phyloP scores from a whole-genome alignment of 1,284 basidiomycete genomes.

The Cystobasidium sp. region DNA sequence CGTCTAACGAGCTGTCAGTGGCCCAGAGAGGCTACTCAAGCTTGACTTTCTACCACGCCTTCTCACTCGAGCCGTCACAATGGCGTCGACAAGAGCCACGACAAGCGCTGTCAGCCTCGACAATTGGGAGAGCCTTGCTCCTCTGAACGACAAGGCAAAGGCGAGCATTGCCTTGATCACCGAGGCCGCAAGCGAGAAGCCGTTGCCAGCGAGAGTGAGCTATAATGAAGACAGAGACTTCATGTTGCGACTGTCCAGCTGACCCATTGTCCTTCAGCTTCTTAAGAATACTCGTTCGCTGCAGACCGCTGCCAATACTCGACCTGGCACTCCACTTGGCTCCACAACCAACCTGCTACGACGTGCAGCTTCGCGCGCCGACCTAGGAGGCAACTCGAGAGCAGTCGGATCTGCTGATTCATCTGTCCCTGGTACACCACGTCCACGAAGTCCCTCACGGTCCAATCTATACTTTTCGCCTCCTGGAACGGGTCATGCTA shows the following conservation, averaged over 20 bases:
- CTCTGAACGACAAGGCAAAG: slow-evolving; percentile 70
- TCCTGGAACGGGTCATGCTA: slow-evolving; percentile 13
- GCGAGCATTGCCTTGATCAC: slow-evolving; percentile 71
- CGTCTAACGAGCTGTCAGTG: too few relatives aligned
- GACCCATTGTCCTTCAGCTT: background rate
- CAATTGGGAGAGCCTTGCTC: slow-evolving; percentile 84
- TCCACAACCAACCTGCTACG: slow-evolving; percentile 13
- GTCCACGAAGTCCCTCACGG: slow-evolving; percentile 26
- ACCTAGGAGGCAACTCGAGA: slow-evolving; percentile 1
- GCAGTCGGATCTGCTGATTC: slow-evolving; percentile 8
- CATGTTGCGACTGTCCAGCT: background rate
- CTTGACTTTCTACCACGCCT: background rate
- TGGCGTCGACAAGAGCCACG: slow-evolving; percentile 37
- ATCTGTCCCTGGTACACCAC: slow-evolving; percentile 5
- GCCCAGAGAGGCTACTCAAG: too few relatives aligned
- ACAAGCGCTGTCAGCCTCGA: slow-evolving; percentile 62
- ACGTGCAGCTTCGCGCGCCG: slow-evolving; percentile 34
- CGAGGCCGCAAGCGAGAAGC: slow-evolving; percentile 65
- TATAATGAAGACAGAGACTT: background rate
- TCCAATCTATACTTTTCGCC: slow-evolving; percentile 11
- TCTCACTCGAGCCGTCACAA: background rate
- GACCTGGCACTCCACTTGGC: slow-evolving; percentile 21
- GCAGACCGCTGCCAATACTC: slow-evolving; percentile 42
- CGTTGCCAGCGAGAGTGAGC: slow-evolving; percentile 73
- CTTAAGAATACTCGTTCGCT: slow-evolving; percentile 17